Percentiles rank a stretch among this genome's conserved stretches.
These are phyloP conservation scores for Diaporthe helianthi DNA, from an alignment of 2,329 filamentous ascomycete genomes.

Conservation along the genomic window DNA sequence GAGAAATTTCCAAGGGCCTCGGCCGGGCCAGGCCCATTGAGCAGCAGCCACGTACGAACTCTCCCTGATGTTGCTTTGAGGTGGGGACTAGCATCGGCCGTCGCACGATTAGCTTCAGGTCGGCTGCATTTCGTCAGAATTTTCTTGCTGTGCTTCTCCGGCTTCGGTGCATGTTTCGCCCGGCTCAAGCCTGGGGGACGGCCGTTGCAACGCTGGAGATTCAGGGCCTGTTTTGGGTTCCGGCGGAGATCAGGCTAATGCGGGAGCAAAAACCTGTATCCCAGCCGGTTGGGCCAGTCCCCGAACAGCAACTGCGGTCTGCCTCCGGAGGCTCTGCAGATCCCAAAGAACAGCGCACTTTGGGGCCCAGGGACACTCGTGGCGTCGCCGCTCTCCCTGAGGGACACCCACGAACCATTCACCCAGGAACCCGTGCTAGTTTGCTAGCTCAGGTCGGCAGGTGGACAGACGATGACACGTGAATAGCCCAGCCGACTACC, in stretches of 20 bases:
- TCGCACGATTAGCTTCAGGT: slow-evolving; percentile 37
- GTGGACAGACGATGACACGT: background rate
- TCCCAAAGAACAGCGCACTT: background rate
- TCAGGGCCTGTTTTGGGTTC: slow-evolving; percentile 22
- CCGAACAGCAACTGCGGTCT: background rate
- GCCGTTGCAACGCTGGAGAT: slow-evolving; percentile 17
- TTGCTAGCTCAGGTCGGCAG: background rate
- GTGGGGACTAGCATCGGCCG: slow-evolving; percentile 41
- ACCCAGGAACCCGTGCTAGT: background rate
- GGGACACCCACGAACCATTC: slow-evolving; percentile 7
- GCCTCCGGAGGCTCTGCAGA: slow-evolving; percentile 12
- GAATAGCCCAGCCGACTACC: background rate
- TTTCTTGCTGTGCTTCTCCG: slow-evolving; percentile 32
- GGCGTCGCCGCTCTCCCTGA: background rate
- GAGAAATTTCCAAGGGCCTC: slow-evolving; percentile 24
- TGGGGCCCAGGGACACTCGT: slow-evolving; percentile 8
- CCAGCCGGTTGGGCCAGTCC: slow-evolving; percentile 3
- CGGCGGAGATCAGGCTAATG: slow-evolving; percentile 28
- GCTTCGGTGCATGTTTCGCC: slow-evolving; percentile 32
- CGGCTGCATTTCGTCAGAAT: slow-evolving; percentile 34
- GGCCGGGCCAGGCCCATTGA: slow-evolving; percentile 41
- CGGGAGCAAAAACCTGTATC: slow-evolving; percentile 17
- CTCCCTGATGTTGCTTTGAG: slow-evolving; percentile 38
- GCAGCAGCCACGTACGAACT: slow-evolving; percentile 44
- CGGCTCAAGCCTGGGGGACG: slow-evolving; percentile 12